A percentile compares a stretch with the other conserved stretches of the same genome.
Conservation (phyloP, 805 yeast genomes). For the Saturnispora quitensis region DNA sequence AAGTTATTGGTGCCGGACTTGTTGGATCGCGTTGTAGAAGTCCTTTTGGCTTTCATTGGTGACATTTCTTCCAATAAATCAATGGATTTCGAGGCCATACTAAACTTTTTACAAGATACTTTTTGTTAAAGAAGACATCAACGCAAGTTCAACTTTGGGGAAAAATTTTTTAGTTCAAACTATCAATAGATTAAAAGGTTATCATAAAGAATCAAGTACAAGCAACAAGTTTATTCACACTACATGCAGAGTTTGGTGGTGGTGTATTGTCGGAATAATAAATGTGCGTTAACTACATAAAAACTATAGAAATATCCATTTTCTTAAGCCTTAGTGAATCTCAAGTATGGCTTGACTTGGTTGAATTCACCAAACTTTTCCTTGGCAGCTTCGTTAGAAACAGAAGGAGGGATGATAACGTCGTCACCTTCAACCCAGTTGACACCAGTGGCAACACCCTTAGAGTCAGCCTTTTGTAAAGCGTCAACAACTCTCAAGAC, state of each 20-base stretch:
- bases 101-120: background rate
- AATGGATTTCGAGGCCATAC: background rate
- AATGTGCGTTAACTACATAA: background rate
- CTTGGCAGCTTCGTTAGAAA: slow-evolving; percentile 69
- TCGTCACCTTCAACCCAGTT: slow-evolving; percentile 88
- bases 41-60: slow-evolving; percentile 4
- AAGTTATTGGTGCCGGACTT: background rate
- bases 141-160: background rate
- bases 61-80: background rate
- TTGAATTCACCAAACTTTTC: slow-evolving; percentile 79
- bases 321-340: slow-evolving; percentile 39
- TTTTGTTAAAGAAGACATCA: background rate
- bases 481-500: slow-evolving; percentile 86
- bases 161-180: background rate
- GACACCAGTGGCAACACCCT: slow-evolving; percentile 83
- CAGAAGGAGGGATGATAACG: slow-evolving; percentile 84
- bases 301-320: background rate
- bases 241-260: no score
- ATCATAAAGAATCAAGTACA: no score
- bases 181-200: no score
- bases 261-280: background rate
- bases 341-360: slow-evolving; percentile 84
- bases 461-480: slow-evolving; percentile 72
- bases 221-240: no score
- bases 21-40: background rate